Base-by-base conservation (phyloP, 23 red algal genomes). In the Chondrus crispus region DNA sequence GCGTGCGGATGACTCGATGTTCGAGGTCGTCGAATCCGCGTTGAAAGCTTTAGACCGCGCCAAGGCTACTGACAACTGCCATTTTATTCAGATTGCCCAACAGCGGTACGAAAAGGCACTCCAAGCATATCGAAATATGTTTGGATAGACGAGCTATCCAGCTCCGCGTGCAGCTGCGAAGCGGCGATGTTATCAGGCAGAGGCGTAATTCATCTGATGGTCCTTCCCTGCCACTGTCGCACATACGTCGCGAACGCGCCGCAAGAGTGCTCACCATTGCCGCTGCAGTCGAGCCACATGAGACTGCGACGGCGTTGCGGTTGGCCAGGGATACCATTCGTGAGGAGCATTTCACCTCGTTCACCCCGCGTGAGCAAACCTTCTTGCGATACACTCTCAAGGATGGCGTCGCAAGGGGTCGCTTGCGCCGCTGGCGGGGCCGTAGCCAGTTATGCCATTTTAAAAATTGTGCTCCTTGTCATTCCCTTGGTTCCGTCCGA, bases 341-440 rank as follows among this genome's bases (percentile, higher is more conserved):
- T 32, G 7, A 49, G 20, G n/a, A n/a, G n/a, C n/a, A n/a, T n/a
- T n/a, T n/a, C n/a, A 51, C 42, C 48, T 52, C 42, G 19, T 9
- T 78, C 16, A 40, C 16, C 33, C 84, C 84, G 12, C 37, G 60
- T 16, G 85, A 89, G 49, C 68, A 49, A 2, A 62, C 11, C 22
- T 79, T 89, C 20, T 69, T 89, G 33, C 37, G 69, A 40, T 66
- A 55, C 33, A 58, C 48, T 4, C 20, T 89, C 44, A 51, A 79
- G 33, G 85, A 89, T 22, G 85, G 69, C 66, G 69, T 79, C 2
- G 68, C 85, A 5, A 60, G 85, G 19, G 85, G 69, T 89, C 50
- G 85, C 85, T 4, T 76, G 85, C 28, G 85, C 85, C 4, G 85
- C 72, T 18, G 85, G 85, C n/a, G 85, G 69, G 9, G 85, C 69